Evolutionary conservation across 257 asterid genomes (phyloP).

Genomic region (Rubia yunnanensis): DNA sequence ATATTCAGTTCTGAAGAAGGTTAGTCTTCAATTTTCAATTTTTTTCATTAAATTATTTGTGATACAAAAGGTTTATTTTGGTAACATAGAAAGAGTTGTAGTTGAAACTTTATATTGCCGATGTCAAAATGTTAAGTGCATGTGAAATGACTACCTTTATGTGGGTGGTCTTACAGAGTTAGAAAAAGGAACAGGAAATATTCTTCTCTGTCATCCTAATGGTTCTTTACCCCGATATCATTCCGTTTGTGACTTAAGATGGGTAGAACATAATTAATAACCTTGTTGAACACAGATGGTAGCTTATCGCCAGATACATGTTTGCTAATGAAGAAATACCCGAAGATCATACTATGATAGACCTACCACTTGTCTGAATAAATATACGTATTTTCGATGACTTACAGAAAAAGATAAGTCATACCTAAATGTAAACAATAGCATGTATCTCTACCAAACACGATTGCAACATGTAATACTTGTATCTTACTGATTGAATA

Average conservation of each 20-base stretch:
- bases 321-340: not conserved
- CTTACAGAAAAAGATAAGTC: not conserved
- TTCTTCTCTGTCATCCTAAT: not conserved
- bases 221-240: not conserved
- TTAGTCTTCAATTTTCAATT: constrained; percentile 14
- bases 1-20: constrained; percentile 93
- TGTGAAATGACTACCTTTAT: not conserved
- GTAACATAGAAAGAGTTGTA: not conserved
- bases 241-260: not conserved
- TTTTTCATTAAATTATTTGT: not conserved
- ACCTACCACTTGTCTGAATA: not conserved
- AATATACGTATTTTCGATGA: not conserved
- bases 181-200: not conserved
- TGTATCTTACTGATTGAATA: not conserved
- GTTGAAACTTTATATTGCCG: not conserved
- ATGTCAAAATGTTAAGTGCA: not conserved
- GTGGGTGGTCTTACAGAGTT: not conserved
- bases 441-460: not conserved
- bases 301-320: not conserved
- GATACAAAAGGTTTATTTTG: not conserved
- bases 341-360: not conserved
- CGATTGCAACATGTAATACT: not conserved
- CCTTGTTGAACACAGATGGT: not conserved
- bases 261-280: not conserved
- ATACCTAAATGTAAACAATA: not conserved